Percentiles rank a stretch among this genome's conserved stretches.
Evolutionary conservation across 2,329 filamentous ascomycete species (phyloP).

Genomic region (Exophiala aquamarina): DNA sequence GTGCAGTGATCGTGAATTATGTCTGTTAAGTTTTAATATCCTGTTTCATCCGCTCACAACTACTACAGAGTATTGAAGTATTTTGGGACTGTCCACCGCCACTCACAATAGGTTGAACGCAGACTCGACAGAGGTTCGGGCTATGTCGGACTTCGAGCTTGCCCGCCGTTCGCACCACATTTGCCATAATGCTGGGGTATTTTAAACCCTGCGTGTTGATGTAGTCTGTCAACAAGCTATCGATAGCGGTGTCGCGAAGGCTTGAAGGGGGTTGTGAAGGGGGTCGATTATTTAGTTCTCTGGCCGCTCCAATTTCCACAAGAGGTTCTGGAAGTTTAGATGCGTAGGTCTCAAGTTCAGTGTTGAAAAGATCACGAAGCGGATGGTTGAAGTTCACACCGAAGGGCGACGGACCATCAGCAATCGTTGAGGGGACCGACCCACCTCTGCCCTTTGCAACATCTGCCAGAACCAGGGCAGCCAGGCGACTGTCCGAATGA

Average conservation of each 20-base stretch:
- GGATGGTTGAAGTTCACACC: constrained; percentile 71
- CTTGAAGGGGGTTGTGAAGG: constrained; percentile 29
- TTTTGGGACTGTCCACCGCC: background rate
- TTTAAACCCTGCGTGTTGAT: constrained; percentile 81
- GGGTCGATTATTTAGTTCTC: constrained; percentile 5
- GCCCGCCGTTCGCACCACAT: constrained; percentile 88
- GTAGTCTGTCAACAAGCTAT: constrained; percentile 85
- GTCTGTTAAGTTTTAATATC: constrained; percentile 18
- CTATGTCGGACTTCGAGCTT: constrained; percentile 59
- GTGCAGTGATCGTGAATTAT: background rate
- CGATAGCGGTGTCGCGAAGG: constrained; percentile 79
- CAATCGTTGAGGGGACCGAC: constrained; percentile 75
- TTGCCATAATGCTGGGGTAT: constrained; percentile 89
- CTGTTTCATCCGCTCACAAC: constrained; percentile 41
- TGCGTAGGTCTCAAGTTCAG: constrained; percentile 72
- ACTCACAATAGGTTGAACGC: constrained; percentile 7
- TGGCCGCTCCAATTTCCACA: constrained; percentile 12
- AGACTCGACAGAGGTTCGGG: constrained; percentile 59
- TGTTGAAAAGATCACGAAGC: constrained; percentile 78
- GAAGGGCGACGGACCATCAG: constrained; percentile 67
- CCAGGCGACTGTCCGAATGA: constrained; percentile 82
- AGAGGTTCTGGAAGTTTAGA: constrained; percentile 36
- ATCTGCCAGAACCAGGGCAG: constrained; percentile 80
- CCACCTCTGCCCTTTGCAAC: constrained; percentile 90
- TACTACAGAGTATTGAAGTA: constrained; percentile 38